Evolutionary conservation across 176 grass and related monocot genomes (phyloP).

Genomic region (Pontederia crassipes): DNA sequence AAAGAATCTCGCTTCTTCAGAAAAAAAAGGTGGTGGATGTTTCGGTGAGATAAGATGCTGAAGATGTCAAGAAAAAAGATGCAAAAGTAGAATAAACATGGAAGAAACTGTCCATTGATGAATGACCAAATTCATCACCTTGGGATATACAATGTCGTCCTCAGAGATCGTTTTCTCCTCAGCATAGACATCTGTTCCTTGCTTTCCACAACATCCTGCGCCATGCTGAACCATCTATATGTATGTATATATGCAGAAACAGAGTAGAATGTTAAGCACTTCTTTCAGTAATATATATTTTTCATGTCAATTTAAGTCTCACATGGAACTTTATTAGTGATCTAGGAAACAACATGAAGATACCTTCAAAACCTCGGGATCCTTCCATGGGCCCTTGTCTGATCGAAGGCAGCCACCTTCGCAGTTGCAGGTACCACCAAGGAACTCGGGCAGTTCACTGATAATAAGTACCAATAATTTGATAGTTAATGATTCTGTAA

Average conservation of each 20-base stretch:
- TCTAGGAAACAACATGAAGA: background rate
- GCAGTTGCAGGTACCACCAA: constrained; percentile 80
- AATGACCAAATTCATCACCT: constrained; percentile 27
- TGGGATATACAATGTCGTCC: constrained; percentile 41
- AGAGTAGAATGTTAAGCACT: background rate
- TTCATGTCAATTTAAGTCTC: no score
- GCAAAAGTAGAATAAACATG: constrained; percentile 3
- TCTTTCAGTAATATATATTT: background rate
- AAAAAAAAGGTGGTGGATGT: constrained; percentile 7
- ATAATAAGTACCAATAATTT: background rate
- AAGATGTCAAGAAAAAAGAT: background rate
- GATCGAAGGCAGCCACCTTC: constrained; percentile 82
- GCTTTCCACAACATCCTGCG: constrained; percentile 46
- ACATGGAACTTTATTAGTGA: background rate
- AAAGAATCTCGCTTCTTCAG: constrained; percentile 62
- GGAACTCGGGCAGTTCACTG: constrained; percentile 89
- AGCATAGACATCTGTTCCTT: constrained; percentile 15
- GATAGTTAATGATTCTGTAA: no score
- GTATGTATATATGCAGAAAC: constrained; percentile 1
- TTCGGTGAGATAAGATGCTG: background rate
- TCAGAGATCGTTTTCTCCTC: constrained; percentile 86
- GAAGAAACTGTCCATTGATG: background rate
- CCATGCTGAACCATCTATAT: constrained; percentile 78
- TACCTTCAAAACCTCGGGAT: constrained; percentile 73
- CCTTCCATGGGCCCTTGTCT: constrained; percentile 97